Evolutionary conservation across 352 stramenopile species (phyloP).

Genomic region (Elongisporangium undulatum): DNA sequence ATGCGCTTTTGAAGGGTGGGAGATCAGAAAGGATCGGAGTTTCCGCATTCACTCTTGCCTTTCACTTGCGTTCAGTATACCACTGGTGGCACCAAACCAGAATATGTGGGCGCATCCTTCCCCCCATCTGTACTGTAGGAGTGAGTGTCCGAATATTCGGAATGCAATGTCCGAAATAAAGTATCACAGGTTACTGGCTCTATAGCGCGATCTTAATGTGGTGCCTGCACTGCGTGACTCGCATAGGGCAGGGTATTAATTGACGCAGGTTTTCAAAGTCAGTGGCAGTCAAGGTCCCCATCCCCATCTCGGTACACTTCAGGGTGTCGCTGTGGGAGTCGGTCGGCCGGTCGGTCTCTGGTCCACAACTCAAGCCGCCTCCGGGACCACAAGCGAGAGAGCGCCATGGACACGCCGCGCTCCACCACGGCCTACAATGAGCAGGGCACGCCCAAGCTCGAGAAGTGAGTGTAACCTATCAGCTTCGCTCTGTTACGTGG

Average conservation of each 20-base stretch:
- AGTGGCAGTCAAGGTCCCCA: not conserved
- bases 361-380: not conserved
- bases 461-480: conserved; percentile 18
- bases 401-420: conserved; percentile 18
- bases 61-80: no score
- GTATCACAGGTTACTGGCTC: not conserved
- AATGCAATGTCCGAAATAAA: not conserved
- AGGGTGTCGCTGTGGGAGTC: not conserved
- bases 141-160: not conserved
- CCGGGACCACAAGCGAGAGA: not conserved
- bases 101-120: not conserved
- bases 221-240: not conserved
- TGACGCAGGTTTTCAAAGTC: not conserved
- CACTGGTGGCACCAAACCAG: not conserved
- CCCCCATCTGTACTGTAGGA: not conserved
- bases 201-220: not conserved
- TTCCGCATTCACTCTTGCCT: no score
- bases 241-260: not conserved
- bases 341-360: not conserved
- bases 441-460: conserved; percentile 19
- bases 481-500: no score
- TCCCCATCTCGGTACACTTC: not conserved
- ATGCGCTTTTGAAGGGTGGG: not conserved
- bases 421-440: conserved; percentile 17
- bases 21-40: not conserved